A percentile compares a stretch with the other conserved stretches of the same genome.
Evolutionary conservation across 495 filamentous ascomycete species (phyloP).

Genomic region (Beverwykella pulmonaria): DNA sequence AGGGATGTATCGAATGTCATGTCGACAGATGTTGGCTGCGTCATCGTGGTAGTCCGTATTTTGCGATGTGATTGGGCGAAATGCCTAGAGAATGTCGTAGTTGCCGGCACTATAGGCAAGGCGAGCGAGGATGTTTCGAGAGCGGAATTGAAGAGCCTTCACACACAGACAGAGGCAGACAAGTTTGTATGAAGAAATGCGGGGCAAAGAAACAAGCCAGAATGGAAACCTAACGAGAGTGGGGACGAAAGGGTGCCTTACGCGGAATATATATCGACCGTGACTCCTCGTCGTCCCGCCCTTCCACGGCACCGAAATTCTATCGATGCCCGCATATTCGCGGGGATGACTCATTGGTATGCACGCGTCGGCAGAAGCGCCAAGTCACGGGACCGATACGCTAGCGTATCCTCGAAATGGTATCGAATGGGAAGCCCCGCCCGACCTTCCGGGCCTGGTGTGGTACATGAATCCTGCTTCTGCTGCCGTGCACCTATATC

Average conservation of each 20-base stretch:
- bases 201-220: neutral
- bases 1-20: slow-evolving; percentile 43
- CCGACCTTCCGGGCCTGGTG: neutral
- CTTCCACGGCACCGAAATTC: neutral
- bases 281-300: slow-evolving; percentile 3
- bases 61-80: neutral
- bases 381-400: neutral
- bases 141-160: too few species aligned
- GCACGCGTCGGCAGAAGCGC: neutral
- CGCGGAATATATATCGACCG: slow-evolving; percentile 25
- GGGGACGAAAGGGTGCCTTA: slow-evolving; percentile 13
- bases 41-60: slow-evolving; percentile 27
- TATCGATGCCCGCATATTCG: slow-evolving; percentile 14
- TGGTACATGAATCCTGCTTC: neutral
- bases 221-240: slow-evolving; percentile 7
- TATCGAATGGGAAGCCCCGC: neutral
- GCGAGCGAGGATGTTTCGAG: too few species aligned
- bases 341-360: slow-evolving; percentile 27
- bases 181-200: neutral
- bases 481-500: neutral
- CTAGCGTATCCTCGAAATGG: neutral
- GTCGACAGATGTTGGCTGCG: slow-evolving; percentile 35
- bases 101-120: too few species aligned
- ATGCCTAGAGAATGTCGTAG: neutral
- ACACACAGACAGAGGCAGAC: too few species aligned